These are phyloP conservation scores for Aspergillus haitiensis DNA, from an alignment of 495 filamentous ascomycete genomes.

Conservation along the genomic window DNA sequence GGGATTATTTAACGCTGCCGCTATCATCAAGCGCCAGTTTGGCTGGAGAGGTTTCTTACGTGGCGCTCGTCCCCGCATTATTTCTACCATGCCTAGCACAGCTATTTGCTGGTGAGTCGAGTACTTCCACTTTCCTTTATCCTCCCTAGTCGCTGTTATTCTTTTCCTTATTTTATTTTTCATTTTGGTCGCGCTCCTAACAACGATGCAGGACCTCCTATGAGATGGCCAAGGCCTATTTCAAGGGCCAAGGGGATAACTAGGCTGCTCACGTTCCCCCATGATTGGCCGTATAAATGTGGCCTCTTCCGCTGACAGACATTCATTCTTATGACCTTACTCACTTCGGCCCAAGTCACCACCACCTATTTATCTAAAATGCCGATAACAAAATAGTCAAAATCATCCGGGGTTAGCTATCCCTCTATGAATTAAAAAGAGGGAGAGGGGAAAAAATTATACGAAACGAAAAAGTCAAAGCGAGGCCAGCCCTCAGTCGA, in stretches of 20 bases:
- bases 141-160: slow-evolving; percentile 32
- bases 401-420: background rate
- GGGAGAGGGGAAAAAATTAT: slow-evolving; percentile 2
- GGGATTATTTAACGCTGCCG: slow-evolving; percentile 77
- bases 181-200: slow-evolving; percentile 22
- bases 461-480: slow-evolving; percentile 2
- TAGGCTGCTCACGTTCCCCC: slow-evolving; percentile 19
- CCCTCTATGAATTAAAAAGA: slow-evolving; percentile 5
- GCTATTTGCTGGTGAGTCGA: slow-evolving; percentile 90
- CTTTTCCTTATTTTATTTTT: slow-evolving; percentile 22
- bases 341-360: background rate
- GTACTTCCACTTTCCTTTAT: background rate
- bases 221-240: slow-evolving; percentile 76
- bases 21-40: slow-evolving; percentile 79
- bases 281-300: slow-evolving; percentile 24
- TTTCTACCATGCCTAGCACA: slow-evolving; percentile 97
- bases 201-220: slow-evolving; percentile 64
- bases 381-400: background rate
- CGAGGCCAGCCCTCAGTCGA: slow-evolving; percentile 1
- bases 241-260: slow-evolving; percentile 49
- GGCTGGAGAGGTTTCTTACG: slow-evolving; percentile 88
- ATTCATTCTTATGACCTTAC: background rate
- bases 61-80: slow-evolving; percentile 83
- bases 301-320: slow-evolving; percentile 8
- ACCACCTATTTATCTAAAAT: slow-evolving; percentile 9